Evolutionary conservation across 148 eudicot genomes (phyloP).

Genomic region (Cornus suecica): DNA sequence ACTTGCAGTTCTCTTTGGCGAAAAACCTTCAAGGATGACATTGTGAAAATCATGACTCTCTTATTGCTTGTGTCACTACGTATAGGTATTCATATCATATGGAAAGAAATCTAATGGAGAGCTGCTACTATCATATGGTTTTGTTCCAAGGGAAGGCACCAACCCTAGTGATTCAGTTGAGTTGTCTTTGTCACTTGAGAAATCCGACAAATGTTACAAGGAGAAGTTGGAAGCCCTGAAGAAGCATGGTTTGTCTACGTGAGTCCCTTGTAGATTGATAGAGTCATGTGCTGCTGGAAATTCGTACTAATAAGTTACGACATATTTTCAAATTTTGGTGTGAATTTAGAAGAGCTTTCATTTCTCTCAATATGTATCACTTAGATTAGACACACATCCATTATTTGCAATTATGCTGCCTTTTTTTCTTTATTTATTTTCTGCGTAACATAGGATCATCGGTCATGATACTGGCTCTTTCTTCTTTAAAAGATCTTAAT

Average conservation of each 20-base stretch:
- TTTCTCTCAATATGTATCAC: background rate
- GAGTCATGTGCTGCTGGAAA: background rate
- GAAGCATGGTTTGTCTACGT: conserved; percentile 85
- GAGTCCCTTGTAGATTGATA: conserved; percentile 25
- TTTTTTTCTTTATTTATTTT: background rate
- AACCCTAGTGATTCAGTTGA: conserved; percentile 91
- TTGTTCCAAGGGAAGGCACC: conserved; percentile 95
- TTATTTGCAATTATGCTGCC: background rate
- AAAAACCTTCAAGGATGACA: background rate
- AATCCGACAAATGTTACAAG: conserved; percentile 76
- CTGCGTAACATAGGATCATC: background rate
- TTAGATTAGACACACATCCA: background rate
- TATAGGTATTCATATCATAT: conserved; percentile 93
- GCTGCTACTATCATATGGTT: conserved; percentile 89
- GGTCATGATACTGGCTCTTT: too few relatives aligned
- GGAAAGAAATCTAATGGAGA: conserved; percentile 97
- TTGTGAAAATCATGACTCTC: background rate
- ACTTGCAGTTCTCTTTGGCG: background rate
- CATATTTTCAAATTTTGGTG: background rate
- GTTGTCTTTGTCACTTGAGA: conserved; percentile 55
- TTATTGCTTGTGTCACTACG: conserved; percentile 3
- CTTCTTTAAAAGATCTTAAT: background rate
- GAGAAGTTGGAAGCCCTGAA: conserved; percentile 73
- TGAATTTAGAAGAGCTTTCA: background rate
- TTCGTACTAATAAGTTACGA: background rate